phyloP scores from a whole-genome alignment of 179 eudicot species.

The Sideroxylon spinosum region DNA sequence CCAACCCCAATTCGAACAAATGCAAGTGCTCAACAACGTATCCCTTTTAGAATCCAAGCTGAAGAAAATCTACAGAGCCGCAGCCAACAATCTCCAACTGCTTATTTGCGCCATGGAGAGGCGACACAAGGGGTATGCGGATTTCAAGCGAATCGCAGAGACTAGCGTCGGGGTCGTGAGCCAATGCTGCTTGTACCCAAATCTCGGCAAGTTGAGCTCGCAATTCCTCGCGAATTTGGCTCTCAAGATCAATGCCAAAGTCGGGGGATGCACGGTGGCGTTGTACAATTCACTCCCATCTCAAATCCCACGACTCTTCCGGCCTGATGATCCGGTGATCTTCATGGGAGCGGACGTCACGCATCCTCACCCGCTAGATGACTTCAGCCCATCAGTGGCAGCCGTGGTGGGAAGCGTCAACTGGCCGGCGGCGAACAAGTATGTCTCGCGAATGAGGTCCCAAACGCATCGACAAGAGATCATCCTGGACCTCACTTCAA shows the following conservation, averaged over 20 bases:
- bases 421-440: conserved; percentile 89
- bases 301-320: conserved; percentile 69
- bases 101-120: conserved; percentile 87
- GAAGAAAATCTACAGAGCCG: conserved; percentile 45
- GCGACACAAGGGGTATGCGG: conserved; percentile 88
- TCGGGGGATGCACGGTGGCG: conserved; percentile 90
- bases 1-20: conserved; percentile 68
- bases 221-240: conserved; percentile 83
- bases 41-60: conserved; percentile 62
- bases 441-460: conserved; percentile 80
- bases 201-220: conserved; percentile 57
- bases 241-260: conserved; percentile 91
- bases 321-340: conserved; percentile 57
- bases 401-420: conserved; percentile 88
- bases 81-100: conserved; percentile 63
- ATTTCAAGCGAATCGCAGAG: conserved; percentile 85
- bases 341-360: conserved; percentile 97
- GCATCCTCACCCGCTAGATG: conserved; percentile 92
- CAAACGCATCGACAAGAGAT: conserved; percentile 91
- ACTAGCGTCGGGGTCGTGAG: conserved; percentile 75
- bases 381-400: conserved; percentile 87
- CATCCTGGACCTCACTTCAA: conserved; percentile 66
- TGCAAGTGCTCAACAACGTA: conserved; percentile 69
- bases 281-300: conserved; percentile 62
- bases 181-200: conserved; percentile 84